Percentiles rank a stretch among this genome's conserved stretches.
Evolutionary conservation across 352 stramenopile genomes (phyloP).

Genomic region (Elongisporangium anandrum): DNA sequence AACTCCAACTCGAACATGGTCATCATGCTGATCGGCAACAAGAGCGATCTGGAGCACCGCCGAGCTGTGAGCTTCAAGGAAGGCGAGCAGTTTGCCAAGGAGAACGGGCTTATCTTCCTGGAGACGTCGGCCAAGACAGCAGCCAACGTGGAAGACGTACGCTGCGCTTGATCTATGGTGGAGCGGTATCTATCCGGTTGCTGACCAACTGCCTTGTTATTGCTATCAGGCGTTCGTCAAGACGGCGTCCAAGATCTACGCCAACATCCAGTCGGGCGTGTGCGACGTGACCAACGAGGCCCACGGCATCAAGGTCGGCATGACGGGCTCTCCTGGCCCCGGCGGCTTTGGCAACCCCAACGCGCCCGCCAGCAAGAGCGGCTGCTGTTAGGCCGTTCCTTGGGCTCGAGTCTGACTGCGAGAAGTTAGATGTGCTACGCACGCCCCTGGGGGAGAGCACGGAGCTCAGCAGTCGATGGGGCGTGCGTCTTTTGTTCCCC

Average conservation of each 20-base stretch:
- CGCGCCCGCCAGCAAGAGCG: slow-evolving; percentile 54
- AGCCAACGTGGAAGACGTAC: slow-evolving; percentile 97
- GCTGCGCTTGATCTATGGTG: not conserved
- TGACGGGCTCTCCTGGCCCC: slow-evolving; percentile 75
- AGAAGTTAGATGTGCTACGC: slow-evolving; percentile 1
- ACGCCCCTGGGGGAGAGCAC: not conserved
- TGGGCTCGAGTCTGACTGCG: not conserved
- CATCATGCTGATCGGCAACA: slow-evolving; percentile 99
- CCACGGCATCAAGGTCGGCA: slow-evolving; percentile 88
- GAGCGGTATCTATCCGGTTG: not conserved
- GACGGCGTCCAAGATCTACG: slow-evolving; percentile 95
- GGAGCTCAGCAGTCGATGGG: not conserved
- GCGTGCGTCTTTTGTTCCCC: too few species aligned
- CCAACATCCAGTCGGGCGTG: slow-evolving; percentile 93
- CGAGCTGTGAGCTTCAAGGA: slow-evolving; percentile 97
- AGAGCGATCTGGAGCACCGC: slow-evolving; percentile 95
- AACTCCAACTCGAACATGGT: slow-evolving; percentile 99
- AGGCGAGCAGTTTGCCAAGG: slow-evolving; percentile 97
- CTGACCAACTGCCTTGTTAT: not conserved
- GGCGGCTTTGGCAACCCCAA: slow-evolving; percentile 78
- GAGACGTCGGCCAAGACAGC: slow-evolving; percentile 99
- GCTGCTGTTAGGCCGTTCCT: slow-evolving; percentile 66
- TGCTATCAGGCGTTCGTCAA: slow-evolving; percentile 90
- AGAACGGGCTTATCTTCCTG: slow-evolving; percentile 99
- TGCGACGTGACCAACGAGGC: slow-evolving; percentile 95